phyloP scores from a whole-genome alignment of 345 rosid genomes.

The Gossypium arboreum region DNA sequence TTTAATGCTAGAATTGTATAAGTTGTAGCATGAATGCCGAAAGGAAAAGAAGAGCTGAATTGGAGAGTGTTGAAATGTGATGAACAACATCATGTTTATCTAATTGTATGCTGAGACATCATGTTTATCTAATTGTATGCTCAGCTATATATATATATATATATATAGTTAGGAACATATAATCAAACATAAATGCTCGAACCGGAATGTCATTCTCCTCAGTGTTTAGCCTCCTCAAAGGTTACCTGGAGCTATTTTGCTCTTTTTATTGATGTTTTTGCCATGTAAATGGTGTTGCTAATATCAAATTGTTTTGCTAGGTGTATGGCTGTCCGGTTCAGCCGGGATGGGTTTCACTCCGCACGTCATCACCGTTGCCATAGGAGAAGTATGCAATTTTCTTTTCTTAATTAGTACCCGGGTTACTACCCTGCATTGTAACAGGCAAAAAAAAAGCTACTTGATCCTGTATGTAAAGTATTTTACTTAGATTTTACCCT shows the following conservation, averaged over 20 bases:
- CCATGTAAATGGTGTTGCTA: constrained; percentile 2
- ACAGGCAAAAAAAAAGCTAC: no score
- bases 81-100: neutral
- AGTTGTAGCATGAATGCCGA: no score
- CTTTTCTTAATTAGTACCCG: neutral
- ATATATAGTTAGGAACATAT: neutral
- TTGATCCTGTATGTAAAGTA: no score
- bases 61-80: neutral
- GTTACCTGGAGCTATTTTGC: neutral
- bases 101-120: neutral
- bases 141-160: neutral
- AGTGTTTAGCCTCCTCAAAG: neutral
- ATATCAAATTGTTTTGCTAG: constrained; percentile 37
- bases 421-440: neutral
- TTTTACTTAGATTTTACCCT: neutral
- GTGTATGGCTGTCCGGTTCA: constrained; percentile 55
- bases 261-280: neutral
- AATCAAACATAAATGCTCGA: neutral
- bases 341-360: constrained; percentile 76
- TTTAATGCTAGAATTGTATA: neutral
- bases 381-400: constrained; percentile 61
- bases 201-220: no score
- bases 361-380: constrained; percentile 57
- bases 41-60: no score
- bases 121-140: neutral